Conservation (phyloP, 768 basidiomycete genomes). For the Suillus sp. region DNA sequence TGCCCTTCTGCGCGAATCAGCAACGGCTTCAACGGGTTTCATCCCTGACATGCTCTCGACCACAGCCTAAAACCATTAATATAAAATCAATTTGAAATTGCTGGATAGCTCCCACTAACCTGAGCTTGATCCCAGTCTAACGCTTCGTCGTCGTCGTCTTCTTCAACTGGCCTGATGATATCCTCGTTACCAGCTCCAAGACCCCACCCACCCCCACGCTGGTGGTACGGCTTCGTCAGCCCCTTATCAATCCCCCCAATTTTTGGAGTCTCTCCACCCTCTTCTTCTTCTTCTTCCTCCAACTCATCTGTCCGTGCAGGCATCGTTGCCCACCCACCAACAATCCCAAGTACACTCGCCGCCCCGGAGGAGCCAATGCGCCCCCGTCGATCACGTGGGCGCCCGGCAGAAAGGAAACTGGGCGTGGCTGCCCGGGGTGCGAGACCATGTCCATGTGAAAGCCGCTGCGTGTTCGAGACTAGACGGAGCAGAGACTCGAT, state of each 20-base stretch:
- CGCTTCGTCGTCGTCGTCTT: constrained; percentile 65
- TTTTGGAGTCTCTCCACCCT: constrained; percentile 61
- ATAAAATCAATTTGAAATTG: background rate
- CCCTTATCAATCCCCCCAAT: constrained; percentile 45
- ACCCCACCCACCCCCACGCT: constrained; percentile 72
- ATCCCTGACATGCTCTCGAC: constrained; percentile 64
- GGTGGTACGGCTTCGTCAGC: constrained; percentile 19
- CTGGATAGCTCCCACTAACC: constrained; percentile 34
- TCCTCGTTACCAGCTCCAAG: constrained; percentile 63
- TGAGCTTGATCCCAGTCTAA: constrained; percentile 74
- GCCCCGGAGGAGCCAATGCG: constrained; percentile 55
- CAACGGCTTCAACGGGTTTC: constrained; percentile 32
- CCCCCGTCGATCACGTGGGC: constrained; percentile 78
- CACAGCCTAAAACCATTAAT: constrained; percentile 40
- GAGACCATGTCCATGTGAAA: constrained; percentile 30
- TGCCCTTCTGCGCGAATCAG: constrained; percentile 31
- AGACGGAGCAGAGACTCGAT: constrained; percentile 65
- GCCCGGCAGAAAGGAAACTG: constrained; percentile 70
- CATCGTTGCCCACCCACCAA: constrained; percentile 32
- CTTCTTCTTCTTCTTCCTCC: constrained; percentile 47
- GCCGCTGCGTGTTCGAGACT: constrained; percentile 53
- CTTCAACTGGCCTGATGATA: constrained; percentile 45
- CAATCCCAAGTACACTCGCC: constrained; percentile 32
- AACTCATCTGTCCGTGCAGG: constrained; percentile 34
- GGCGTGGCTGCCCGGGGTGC: constrained; percentile 42